Evolutionary conservation across 768 basidiomycete species (phyloP), one percentile per base, ranked within the genome.

Genomic region (Mycena olivaceomarginata): DNA sequence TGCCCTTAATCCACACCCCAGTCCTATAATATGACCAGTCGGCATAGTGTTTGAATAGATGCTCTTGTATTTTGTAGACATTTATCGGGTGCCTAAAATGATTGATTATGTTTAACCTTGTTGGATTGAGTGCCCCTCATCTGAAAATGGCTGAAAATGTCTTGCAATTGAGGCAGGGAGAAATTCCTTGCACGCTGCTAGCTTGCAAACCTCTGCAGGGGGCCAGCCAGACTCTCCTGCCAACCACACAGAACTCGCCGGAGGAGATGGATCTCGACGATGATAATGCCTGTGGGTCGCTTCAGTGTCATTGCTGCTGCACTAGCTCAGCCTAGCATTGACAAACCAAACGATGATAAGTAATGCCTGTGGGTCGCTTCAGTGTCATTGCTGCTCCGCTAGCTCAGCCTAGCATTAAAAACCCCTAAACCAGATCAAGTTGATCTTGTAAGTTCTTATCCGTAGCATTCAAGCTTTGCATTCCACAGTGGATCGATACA

Each of bases 11-110:
- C 67, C 39, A 0, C 68, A 75, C 20, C 51, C 18, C 13, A 56
- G 7, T 63, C 67, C 10, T 41, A 63, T 13, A 75, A 70, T 22
- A 75, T 75, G 74, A 75, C 64, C 20, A 75, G 68, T 41, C 62
- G 68, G 8, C 67, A 56, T 6, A 41, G 22, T 5, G 48, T 75
- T 8, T 75, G 74, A 68, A 57, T 63, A 18, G 60, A 41, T 25
- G 74, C 68, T 0, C 45, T 75, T 3, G 41, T 25, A 15, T 65
- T 75, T 39, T 68, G 67, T 75, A 75, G 68, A n/a, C 1, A 65
- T 2, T 57, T 75, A 41, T 70, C 10, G 51, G 4, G 20, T n/a
- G 18, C 11, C 11, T 53, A n/a, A 5, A 15, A n/a, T 15, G n/a
- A 53, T 53, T 43, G 43, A 20, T 48, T 15, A 12, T 53, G 51